phyloP scores from a whole-genome alignment of 495 filamentous ascomycete species.

The Hypoxylon fragiforme region DNA sequence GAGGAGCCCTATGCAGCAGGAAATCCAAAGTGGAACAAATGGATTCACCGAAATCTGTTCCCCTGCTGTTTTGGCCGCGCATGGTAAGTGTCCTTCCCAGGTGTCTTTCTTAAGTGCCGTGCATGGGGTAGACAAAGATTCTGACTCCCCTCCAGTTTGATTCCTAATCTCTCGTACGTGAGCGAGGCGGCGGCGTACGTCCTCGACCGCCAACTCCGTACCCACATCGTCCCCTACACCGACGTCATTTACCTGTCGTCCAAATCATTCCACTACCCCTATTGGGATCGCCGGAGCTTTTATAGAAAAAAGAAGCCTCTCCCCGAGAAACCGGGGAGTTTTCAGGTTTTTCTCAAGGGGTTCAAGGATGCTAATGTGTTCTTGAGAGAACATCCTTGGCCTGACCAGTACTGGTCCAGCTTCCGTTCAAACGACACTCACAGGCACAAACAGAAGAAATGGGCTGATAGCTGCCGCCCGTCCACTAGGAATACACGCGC shows the following conservation, averaged over 20 bases:
- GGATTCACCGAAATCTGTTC: conserved; percentile 92
- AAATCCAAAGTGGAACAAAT: conserved; percentile 95
- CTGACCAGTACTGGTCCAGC: conserved; percentile 83
- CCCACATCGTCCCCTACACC: conserved; percentile 92
- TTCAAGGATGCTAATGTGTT: conserved; percentile 98
- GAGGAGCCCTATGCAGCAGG: conserved; percentile 94
- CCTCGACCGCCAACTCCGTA: conserved; percentile 85
- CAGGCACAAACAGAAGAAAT: conserved; percentile 69
- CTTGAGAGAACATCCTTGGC: conserved; percentile 93
- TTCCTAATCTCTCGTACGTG: conserved; percentile 98
- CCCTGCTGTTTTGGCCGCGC: conserved; percentile 96
- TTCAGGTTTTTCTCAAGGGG: conserved; percentile 95
- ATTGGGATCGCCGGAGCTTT: conserved; percentile 88
- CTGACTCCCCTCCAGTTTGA: conserved; percentile 58
- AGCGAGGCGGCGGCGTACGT: conserved; percentile 97
- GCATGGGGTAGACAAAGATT: neutral
- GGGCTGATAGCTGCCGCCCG: conserved; percentile 85
- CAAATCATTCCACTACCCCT: conserved; percentile 97
- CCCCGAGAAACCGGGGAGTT: conserved; percentile 92
- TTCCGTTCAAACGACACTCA: conserved; percentile 73
- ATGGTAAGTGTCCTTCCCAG: conserved; percentile 55
- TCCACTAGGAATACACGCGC: conserved; percentile 56
- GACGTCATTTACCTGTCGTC: conserved; percentile 93
- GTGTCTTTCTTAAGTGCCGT: too few relatives aligned
- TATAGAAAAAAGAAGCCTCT: conserved; percentile 84